phyloP scores from a whole-genome alignment of 768 basidiomycete species.

The Tricholoma terreum region DNA sequence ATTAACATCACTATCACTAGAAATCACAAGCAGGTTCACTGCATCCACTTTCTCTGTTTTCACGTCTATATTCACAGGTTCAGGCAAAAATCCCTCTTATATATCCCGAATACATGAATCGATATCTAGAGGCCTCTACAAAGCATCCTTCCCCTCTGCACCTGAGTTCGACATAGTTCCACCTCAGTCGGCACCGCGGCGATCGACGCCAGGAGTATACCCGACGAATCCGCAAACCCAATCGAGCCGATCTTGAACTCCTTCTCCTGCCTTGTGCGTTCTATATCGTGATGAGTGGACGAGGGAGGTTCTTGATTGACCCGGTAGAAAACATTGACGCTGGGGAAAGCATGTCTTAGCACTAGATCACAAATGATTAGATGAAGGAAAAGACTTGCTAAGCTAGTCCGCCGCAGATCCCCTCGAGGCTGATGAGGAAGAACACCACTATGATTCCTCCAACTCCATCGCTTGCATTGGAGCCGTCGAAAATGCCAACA shows the following conservation, averaged over 20 bases:
- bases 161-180: slow-evolving; percentile 70
- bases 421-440: slow-evolving; percentile 79
- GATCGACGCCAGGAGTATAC: slow-evolving; percentile 63
- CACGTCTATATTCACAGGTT: too few relatives aligned
- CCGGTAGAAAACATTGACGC: slow-evolving; percentile 84
- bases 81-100: too few relatives aligned
- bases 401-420: slow-evolving; percentile 88
- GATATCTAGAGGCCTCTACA: slow-evolving; percentile 57
- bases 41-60: too few relatives aligned
- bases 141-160: slow-evolving; percentile 62
- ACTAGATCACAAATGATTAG: not conserved
- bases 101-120: not conserved
- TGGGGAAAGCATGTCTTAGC: slow-evolving; percentile 21
- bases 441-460: slow-evolving; percentile 65
- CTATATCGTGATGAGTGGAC: slow-evolving; percentile 44
- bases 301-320: slow-evolving; percentile 71
- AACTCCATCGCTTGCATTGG: slow-evolving; percentile 34
- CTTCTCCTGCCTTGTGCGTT: slow-evolving; percentile 67
- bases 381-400: slow-evolving; percentile 56
- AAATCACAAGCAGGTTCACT: too few relatives aligned
- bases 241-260: slow-evolving; percentile 92
- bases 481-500: slow-evolving; percentile 51
- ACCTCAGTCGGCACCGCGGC: slow-evolving; percentile 75
- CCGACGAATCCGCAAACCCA: slow-evolving; percentile 79
- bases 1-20: too few relatives aligned